Base-by-base conservation (phyloP, 129 eudicot genomes). In the Kitagawia praeruptora region DNA sequence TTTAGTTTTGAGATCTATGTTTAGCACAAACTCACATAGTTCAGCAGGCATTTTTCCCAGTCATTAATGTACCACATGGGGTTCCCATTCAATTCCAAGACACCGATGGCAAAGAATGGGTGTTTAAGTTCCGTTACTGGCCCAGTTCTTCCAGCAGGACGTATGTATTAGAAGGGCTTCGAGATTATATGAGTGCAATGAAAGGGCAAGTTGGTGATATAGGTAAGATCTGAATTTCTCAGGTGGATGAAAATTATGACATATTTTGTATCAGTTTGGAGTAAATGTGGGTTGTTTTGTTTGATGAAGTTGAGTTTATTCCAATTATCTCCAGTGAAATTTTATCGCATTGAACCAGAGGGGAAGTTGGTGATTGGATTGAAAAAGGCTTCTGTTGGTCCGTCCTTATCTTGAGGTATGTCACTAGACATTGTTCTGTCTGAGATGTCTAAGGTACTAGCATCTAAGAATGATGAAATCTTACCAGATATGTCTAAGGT, bases 141-240 rank as follows among this genome's bases (percentile, higher is more conserved):
- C 88, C 83, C 53, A 83, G 77, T 79, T 27, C 70, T 45, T 71
- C 69, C 71, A 85, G 88, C 82, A 84, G 80, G 86, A 86, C 85
- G 64, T 90, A 92, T 81, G 88, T 89, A 78, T 84, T 92, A 54
- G 96, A 90, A 83, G 91, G 96, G 47, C 81, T 88, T 78, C 85
- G 87, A 85, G 88, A 86, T 53, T 85, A 84, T 85, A 83, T 90
- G 88, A 54, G 77, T 66, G 53, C 86, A 67, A 80, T 81, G 83
- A 84, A 82, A 79, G 83, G 86, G 90, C 84, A 85, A 85, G 86
- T 89, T 19, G 97, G 97, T 14, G 97, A 92, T 81, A 80, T 81
- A 77, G 91, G 97, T 92, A 85, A 83, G 28, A 27, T 44, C 27
- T 58, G 58, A 18, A 46, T 21, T 38, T 70, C 47, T 37, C 15